phyloP scores from a whole-genome alignment of 1,284 basidiomycete species.

The Phellopilus nigrolimitatus region DNA sequence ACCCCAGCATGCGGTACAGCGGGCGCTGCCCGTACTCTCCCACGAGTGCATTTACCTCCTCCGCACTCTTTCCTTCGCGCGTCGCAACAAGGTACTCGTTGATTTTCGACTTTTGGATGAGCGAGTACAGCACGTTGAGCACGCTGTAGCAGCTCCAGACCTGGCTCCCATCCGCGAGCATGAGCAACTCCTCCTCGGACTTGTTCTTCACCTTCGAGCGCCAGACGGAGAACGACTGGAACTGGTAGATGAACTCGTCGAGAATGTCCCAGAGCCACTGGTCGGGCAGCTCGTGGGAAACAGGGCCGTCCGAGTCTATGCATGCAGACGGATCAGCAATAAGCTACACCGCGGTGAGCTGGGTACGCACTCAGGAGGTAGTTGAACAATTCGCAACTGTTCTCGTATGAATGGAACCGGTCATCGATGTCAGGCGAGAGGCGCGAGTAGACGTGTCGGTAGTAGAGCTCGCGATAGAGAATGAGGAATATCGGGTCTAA shows the following conservation, averaged over 20 bases:
- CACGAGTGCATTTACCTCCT: constrained; percentile 84
- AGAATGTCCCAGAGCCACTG: constrained; percentile 99
- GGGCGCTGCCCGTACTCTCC: constrained; percentile 90
- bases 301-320: constrained; percentile 88
- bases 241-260: constrained; percentile 99
- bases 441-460: constrained; percentile 92
- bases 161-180: constrained; percentile 77
- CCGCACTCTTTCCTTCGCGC: constrained; percentile 72
- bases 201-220: constrained; percentile 82
- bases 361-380: constrained; percentile 73
- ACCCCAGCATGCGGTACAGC: constrained; percentile 94
- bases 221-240: constrained; percentile 94
- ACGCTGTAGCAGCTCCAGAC: constrained; percentile 98
- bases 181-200: constrained; percentile 82
- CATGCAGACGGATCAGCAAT: constrained; percentile 8
- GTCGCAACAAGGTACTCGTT: constrained; percentile 89
- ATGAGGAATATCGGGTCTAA: constrained; percentile 95
- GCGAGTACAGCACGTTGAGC: constrained; percentile 94
- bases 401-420: constrained; percentile 97
- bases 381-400: constrained; percentile 98
- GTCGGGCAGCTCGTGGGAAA: constrained; percentile 86
- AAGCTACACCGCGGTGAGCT: constrained; percentile 53
- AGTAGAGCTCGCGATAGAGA: constrained; percentile 93
- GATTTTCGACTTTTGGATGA: constrained; percentile 95
- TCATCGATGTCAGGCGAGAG: constrained; percentile 95